Evolutionary conservation across 2,329 filamentous ascomycete genomes (phyloP).

Genomic region (Colletotrichum abscissum): DNA sequence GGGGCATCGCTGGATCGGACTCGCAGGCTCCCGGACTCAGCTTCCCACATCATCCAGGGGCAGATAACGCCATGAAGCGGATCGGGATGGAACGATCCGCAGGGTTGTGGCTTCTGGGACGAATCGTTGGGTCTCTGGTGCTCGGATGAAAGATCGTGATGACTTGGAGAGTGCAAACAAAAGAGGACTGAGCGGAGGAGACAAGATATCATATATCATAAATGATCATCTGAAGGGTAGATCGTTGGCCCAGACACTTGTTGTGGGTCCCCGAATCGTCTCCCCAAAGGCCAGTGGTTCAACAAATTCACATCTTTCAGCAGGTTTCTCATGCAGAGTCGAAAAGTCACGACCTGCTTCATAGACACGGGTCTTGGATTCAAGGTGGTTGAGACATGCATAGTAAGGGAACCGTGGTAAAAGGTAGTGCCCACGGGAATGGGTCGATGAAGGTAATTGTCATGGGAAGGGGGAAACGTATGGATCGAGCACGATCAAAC

Average conservation of each 20-base stretch:
- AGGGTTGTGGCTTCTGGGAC: slow-evolving; percentile 22
- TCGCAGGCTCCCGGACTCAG: slow-evolving; percentile 18
- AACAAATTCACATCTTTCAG: not conserved
- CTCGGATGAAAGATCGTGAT: not conserved
- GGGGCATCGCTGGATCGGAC: slow-evolving; percentile 20
- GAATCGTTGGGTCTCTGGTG: slow-evolving; percentile 11
- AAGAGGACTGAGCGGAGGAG: slow-evolving; percentile 28
- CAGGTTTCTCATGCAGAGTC: slow-evolving; percentile 23
- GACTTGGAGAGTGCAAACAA: slow-evolving; percentile 21
- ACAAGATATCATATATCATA: slow-evolving; percentile 34
- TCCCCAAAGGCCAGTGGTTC: slow-evolving; percentile 26
- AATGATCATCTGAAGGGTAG: slow-evolving; percentile 25
- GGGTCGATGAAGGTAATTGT: slow-evolving; percentile 32
- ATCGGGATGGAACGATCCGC: slow-evolving; percentile 24
- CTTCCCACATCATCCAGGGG: slow-evolving; percentile 5
- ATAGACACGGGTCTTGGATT: slow-evolving; percentile 13
- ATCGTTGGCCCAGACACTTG: slow-evolving; percentile 22
- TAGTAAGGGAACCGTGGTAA: slow-evolving; percentile 18
- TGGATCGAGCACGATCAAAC: slow-evolving; percentile 9
- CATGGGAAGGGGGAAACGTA: slow-evolving; percentile 14
- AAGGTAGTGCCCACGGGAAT: slow-evolving; percentile 11
- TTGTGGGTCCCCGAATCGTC: slow-evolving; percentile 21
- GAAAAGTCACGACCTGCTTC: slow-evolving; percentile 22
- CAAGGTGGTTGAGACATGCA: slow-evolving; percentile 32
- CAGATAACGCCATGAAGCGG: slow-evolving; percentile 20